phyloP scores from a whole-genome alignment of 2,329 filamentous ascomycete genomes.

The Trichoderma aggressivum region DNA sequence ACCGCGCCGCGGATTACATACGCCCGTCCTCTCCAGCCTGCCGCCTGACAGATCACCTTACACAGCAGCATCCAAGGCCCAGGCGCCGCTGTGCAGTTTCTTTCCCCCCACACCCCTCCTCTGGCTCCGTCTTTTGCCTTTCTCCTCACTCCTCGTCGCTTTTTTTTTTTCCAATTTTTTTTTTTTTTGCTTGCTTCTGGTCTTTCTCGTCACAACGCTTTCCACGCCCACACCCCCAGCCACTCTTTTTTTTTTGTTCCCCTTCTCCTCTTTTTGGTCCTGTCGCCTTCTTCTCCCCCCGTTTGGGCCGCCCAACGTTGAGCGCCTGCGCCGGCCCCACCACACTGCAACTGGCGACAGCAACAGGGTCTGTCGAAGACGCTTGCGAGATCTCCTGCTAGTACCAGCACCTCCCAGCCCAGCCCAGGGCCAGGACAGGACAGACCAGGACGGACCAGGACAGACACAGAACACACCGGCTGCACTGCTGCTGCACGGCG shows the following conservation, averaged over 20 bases:
- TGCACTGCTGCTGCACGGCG: conserved; percentile 18
- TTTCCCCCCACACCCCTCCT: conserved; percentile 18
- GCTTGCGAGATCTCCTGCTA: conserved; percentile 19
- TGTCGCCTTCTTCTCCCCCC: not conserved
- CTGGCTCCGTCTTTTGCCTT: not conserved
- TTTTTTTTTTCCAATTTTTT: no score
- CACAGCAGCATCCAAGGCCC: not conserved
- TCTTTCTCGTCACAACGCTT: conserved; percentile 1
- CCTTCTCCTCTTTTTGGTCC: conserved; percentile 1
- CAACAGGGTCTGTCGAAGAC: conserved; percentile 12
- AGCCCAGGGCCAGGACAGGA: not conserved
- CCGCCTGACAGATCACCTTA: conserved; percentile 20
- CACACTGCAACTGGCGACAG: conserved; percentile 13
- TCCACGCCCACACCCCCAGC: conserved; percentile 14
- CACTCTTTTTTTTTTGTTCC: conserved; percentile 15
- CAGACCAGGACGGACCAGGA: not conserved
- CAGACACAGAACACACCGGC: conserved; percentile 12
- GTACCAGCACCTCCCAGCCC: not conserved
- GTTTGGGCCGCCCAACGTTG: conserved; percentile 14
- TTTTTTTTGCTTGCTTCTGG: not conserved
- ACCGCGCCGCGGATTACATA: not conserved
- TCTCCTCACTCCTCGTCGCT: not conserved
- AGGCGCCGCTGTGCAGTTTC: not conserved
- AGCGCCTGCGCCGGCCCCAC: conserved; percentile 16
- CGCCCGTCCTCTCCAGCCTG: conserved; percentile 5